These are phyloP conservation scores for Plenodomus biglobosus DNA, from an alignment of 2,329 filamentous ascomycete genomes.

Conservation along the genomic window DNA sequence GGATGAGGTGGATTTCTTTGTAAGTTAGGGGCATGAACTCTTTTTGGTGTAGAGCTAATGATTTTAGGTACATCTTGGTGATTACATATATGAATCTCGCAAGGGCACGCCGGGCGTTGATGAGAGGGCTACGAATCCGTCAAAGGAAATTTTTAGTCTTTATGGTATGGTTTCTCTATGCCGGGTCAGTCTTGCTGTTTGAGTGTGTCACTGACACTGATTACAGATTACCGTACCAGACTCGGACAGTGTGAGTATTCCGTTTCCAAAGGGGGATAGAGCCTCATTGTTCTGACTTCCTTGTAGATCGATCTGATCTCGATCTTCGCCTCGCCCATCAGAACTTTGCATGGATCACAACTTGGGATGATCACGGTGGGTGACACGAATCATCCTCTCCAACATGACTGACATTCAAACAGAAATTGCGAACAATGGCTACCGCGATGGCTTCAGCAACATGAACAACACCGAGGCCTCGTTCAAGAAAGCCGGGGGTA, in stretches of 20 bases:
- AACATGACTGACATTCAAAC: conserved; percentile 10
- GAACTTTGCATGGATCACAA: conserved; percentile 48
- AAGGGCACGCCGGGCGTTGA: conserved; percentile 32
- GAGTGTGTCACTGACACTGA: not conserved
- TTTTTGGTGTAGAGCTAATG: not conserved
- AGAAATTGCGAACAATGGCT: conserved; percentile 49
- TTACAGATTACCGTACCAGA: conserved; percentile 45
- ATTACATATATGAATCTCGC: conserved; percentile 48
- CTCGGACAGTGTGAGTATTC: conserved; percentile 32
- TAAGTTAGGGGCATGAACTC: not conserved
- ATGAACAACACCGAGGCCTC: conserved; percentile 50
- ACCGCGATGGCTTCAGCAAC: conserved; percentile 44
- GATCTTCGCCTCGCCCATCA: conserved; percentile 47
- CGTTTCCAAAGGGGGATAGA: not conserved
- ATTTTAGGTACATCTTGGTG: conserved; percentile 44
- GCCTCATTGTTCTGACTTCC: not conserved
- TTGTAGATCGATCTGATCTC: conserved; percentile 44
- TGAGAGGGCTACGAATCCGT: conserved; percentile 29
- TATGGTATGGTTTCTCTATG: conserved; percentile 25
- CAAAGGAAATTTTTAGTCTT: conserved; percentile 44
- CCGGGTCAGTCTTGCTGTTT: not conserved
- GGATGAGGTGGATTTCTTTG: conserved; percentile 60
- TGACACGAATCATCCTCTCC: not conserved
- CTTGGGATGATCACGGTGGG: conserved; percentile 47
- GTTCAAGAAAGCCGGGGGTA: conserved; percentile 44